Evolutionary conservation across 1,284 basidiomycete genomes (phyloP), one percentile per base, ranked within the genome.

Genomic region (Cryptococcus amylolentus): DNA sequence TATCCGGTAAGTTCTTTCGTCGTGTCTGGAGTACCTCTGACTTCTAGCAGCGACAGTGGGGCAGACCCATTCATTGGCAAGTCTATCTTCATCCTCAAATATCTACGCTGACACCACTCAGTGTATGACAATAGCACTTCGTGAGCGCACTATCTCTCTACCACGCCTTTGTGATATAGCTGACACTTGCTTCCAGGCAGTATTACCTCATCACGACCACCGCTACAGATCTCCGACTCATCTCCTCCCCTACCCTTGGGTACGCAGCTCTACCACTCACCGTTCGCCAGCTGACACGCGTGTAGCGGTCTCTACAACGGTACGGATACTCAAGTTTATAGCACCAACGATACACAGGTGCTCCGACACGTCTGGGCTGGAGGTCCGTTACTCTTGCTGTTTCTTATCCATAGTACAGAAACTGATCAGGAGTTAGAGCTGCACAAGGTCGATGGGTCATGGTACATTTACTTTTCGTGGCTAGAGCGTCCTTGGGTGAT

Each of bases 401-500:
- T 4, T 31, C 9, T n/a, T n/a, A n/a, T n/a, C n/a, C n/a, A n/a
- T n/a, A n/a, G n/a, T n/a, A n/a, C 5, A 31, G 5, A 31, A 4
- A 31, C 28, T 31, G 28, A 31, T 5, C 9, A 9, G 4, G 28
- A 26, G 27, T 2, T 46, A 63, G 62, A 64, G 44, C 46, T 64
- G 20, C 62, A 64, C 55, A 59, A 64, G 40, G 18, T 64, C 16
- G 60, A 58, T 31, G 60, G 60, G 3, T 52, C 39, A 13, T 64
- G 62, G 62, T 61, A 64, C 49, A 55, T 61, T 38, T 62, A 64
- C 52, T 64, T 56, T 37, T 49, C 60, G 8, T 48, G 54, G 14
- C 52, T 27, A 4, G 49, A 49, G 26, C 31, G 42, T 18, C 37
- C 54, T 2, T 62, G 52, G 28, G 62, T 55, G 3, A 23, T 62